Evolutionary conservation across 1,139 yeast genomes (phyloP), one percentile per base, ranked within the genome.

Genomic region (Suhomyces chickasaworum): DNA sequence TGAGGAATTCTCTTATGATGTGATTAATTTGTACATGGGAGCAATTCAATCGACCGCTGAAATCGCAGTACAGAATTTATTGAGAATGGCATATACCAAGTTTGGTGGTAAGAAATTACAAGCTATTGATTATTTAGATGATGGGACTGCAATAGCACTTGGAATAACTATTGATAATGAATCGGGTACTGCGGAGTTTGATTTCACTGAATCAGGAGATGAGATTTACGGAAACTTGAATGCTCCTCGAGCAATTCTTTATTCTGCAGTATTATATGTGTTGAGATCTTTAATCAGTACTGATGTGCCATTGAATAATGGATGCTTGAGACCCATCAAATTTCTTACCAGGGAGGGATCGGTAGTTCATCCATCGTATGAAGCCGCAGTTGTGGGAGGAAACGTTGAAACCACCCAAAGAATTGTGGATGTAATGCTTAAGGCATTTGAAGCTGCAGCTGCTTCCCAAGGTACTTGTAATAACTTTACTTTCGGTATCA

Each of bases 351-450:
- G 95, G 32, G 79, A 79, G 42, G 86, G 86, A 0, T 80, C 89
- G 1, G 74, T 89, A 6, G 75, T 89, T 21, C 74, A 83, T 39
- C 96, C 96, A 2, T 75, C 84, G 1, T 75, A 73, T 34, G 89
- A 85, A 40, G 93, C 93, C 15, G 96, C 96, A 1, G 90, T 86
- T 3, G 95, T 87, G 8, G 96, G 95, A 23, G 95, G 95, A 7
- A 89, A 88, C 61, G 95, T 87, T n/a, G 86, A 86, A 63, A 88
- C 96, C 0, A 83, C 93, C 1, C 96, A 89, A 64, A 74, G 95
- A 51, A 82, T 89, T 36, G 86, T 89, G 1, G 96, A 88, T 64
- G 90, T 85, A 3, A 77, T 88, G 49, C 71, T 89, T 57, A 81
- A 81, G 55, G 89, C 95, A 0, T 87, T 88, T 60, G 75, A 78